Conservation (phyloP, 345 rosid species). For the Salix arbutifolia region DNA sequence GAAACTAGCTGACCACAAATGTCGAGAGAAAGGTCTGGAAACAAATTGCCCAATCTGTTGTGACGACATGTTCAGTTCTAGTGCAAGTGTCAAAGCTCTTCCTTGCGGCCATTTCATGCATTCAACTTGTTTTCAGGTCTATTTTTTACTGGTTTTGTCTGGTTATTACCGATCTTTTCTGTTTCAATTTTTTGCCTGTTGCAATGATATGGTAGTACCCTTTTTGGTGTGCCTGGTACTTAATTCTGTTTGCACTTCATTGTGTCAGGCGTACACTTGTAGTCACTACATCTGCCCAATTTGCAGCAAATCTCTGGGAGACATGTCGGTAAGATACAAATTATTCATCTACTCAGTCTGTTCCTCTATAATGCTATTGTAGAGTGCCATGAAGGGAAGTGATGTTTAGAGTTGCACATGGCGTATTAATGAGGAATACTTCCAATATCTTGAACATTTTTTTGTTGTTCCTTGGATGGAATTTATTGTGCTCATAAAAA, state of each 20-base stretch:
- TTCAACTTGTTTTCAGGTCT: conserved; percentile 62
- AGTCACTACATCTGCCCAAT: conserved; percentile 61
- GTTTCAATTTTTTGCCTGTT: neutral
- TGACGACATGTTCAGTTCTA: conserved; percentile 54
- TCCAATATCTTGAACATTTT: neutral
- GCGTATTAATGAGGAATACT: neutral
- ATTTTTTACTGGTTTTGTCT: neutral
- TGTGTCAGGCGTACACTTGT: conserved; percentile 53
- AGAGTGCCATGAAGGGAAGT: neutral
- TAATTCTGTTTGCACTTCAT: neutral
- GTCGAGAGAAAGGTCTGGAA: conserved; percentile 59
- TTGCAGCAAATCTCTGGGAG: conserved; percentile 64
- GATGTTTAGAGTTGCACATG: neutral
- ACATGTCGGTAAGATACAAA: conserved; percentile 49
- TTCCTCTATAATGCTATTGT: conserved; percentile 1
- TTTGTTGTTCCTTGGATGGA: neutral
- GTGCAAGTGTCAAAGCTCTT: conserved; percentile 50
- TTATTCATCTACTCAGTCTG: neutral
- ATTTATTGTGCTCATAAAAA: neutral
- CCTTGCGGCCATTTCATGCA: conserved; percentile 70
- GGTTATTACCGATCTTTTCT: neutral
- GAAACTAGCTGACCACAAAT: conserved; percentile 54
- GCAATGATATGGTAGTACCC: neutral
- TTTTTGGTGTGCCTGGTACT: conserved; percentile 6
- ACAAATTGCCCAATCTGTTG: conserved; percentile 62